Conservation (phyloP, 176 grass and related monocot species). For the Areca catechu region DNA sequence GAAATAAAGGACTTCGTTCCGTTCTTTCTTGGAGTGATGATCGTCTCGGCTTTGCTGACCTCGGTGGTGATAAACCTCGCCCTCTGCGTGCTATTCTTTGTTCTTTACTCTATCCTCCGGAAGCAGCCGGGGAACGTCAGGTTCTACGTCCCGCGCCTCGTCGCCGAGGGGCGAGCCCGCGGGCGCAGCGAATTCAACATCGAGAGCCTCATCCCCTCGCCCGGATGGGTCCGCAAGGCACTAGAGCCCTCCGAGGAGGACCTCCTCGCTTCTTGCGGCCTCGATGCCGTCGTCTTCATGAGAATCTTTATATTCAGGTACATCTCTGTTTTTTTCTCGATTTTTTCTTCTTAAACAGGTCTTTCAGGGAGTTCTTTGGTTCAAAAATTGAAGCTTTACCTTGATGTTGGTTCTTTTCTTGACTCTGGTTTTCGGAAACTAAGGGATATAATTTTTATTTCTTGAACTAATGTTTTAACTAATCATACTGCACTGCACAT, state of each 20-base stretch:
- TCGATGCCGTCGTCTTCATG: constrained; percentile 81
- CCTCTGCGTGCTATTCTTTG: constrained; percentile 52
- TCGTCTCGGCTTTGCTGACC: constrained; percentile 85
- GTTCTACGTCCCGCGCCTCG: constrained; percentile 58
- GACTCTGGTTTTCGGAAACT: no score
- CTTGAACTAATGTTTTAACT: no score
- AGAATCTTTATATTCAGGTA: constrained; percentile 88
- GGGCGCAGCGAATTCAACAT: constrained; percentile 15
- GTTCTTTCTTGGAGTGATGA: constrained; percentile 24
- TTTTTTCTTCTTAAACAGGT: no score
- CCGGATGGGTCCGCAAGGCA: constrained; percentile 39
- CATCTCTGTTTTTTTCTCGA: neutral
- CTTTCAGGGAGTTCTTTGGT: no score
- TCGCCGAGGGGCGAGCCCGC: constrained; percentile 17
- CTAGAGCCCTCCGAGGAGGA: constrained; percentile 71
- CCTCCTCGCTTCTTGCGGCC: constrained; percentile 52
- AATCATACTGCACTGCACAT: no score
- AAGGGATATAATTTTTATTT: no score
- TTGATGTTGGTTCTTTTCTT: no score
- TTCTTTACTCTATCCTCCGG: constrained; percentile 65
- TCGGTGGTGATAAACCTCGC: constrained; percentile 82
- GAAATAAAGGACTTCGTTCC: neutral
- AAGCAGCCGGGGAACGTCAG: constrained; percentile 34
- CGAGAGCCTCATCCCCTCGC: constrained; percentile 37
- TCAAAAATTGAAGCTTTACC: no score